Percentiles rank a stretch among this genome's conserved stretches.
These are phyloP conservation scores for Hortaea sp. DNA, from an alignment of 2,329 filamentous ascomycete genomes.

Conservation along the genomic window DNA sequence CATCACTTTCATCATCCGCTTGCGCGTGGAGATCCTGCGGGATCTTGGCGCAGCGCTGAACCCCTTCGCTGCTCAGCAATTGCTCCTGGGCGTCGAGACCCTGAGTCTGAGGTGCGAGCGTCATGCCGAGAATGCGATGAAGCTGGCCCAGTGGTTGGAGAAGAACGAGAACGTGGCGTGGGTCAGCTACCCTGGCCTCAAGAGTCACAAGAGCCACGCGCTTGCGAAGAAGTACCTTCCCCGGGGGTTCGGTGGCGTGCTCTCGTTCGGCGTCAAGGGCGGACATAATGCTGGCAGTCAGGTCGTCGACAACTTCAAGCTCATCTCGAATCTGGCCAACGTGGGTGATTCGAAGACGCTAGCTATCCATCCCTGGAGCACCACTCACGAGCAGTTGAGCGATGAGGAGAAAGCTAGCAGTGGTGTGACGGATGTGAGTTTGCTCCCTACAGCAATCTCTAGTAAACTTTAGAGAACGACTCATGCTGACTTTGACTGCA, in stretches of 20 bases:
- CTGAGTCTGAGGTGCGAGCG: constrained; percentile 76
- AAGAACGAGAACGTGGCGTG: constrained; percentile 74
- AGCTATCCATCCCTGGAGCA: constrained; percentile 90
- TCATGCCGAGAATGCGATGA: constrained; percentile 73
- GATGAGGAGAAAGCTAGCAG: constrained; percentile 71
- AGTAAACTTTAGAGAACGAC: no score
- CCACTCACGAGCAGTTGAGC: constrained; percentile 84
- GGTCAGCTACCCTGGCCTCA: constrained; percentile 87
- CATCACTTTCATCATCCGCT: constrained; percentile 72
- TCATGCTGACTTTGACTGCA: constrained; percentile 25
- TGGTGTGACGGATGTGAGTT: constrained; percentile 55
- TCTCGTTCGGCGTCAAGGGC: constrained; percentile 90
- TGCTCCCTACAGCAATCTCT: neutral
- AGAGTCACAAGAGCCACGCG: constrained; percentile 69
- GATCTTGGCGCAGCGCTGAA: constrained; percentile 76
- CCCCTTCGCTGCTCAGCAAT: constrained; percentile 86
- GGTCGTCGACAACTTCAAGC: constrained; percentile 87
- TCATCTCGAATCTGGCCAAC: constrained; percentile 93
- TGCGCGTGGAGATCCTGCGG: constrained; percentile 80
- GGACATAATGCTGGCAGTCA: constrained; percentile 72
- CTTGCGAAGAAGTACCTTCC: constrained; percentile 78
- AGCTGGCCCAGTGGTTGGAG: constrained; percentile 74
- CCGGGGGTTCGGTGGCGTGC: constrained; percentile 76
- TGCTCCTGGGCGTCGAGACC: constrained; percentile 82
- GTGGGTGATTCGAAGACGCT: constrained; percentile 93